A percentile compares a stretch with the other conserved stretches of the same genome.
Evolutionary conservation across 2,329 filamentous ascomycete genomes (phyloP).

Genomic region (Talaromyces atroroseus): DNA sequence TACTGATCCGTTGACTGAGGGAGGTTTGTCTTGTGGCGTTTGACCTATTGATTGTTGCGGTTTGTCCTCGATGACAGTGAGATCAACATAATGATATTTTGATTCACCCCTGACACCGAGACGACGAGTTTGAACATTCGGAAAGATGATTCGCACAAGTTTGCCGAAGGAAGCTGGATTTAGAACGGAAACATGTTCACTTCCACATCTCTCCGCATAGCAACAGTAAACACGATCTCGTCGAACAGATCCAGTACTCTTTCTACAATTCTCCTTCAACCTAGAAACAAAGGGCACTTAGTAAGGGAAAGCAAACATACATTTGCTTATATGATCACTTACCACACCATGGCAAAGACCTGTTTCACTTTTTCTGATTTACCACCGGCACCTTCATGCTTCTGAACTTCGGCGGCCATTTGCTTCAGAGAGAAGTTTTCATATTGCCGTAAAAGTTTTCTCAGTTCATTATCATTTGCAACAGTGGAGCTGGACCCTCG

Average conservation of each 20-base stretch:
- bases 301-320: not conserved
- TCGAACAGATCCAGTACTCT: conserved; percentile 64
- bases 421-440: conserved; percentile 42
- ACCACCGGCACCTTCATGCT: conserved; percentile 45
- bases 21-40: conserved; percentile 22
- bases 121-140: conserved; percentile 85
- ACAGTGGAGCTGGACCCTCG: conserved; percentile 44
- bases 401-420: conserved; percentile 45
- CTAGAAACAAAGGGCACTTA: conserved; percentile 23
- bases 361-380: conserved; percentile 49
- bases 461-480: conserved; percentile 46
- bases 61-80: conserved; percentile 44
- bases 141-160: conserved; percentile 91
- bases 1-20: conserved; percentile 16
- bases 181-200: conserved; percentile 85
- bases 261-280: conserved; percentile 44
- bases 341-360: conserved; percentile 50
- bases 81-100: conserved; percentile 82
- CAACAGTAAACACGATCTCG: conserved; percentile 90
- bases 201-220: conserved; percentile 88
- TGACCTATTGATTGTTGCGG: conserved; percentile 29
- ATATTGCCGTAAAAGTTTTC: conserved; percentile 44
- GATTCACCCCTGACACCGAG: conserved; percentile 93
- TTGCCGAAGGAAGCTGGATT: conserved; percentile 98
- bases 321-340: conserved; percentile 16